Evolutionary conservation across 169 alveolate species (phyloP).

Genomic region (Eimeria sp.): DNA sequence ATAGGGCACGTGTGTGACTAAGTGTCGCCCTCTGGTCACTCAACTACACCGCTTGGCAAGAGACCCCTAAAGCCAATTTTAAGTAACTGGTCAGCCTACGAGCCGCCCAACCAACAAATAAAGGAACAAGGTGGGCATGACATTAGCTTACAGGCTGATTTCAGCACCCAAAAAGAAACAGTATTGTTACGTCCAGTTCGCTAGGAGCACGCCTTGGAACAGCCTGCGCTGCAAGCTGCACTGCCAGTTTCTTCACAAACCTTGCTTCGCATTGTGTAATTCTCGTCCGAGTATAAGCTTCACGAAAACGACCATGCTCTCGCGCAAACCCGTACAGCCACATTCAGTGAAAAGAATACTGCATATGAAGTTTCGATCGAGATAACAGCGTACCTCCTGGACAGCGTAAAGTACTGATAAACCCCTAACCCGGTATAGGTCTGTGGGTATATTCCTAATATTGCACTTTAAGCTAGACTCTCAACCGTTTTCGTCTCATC

Average conservation of each 20-base stretch:
- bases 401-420: background rate
- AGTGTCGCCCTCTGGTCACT: background rate
- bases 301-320: background rate
- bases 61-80: background rate
- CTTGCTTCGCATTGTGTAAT: background rate
- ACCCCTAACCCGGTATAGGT: too few relatives aligned
- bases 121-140: background rate
- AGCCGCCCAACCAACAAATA: background rate
- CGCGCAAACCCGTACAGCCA: background rate
- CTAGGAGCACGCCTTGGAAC: background rate
- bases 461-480: too few relatives aligned
- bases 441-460: too few relatives aligned
- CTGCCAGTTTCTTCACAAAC: background rate
- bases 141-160: background rate
- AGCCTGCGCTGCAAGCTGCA: background rate
- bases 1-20: background rate
- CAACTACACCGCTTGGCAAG: background rate
- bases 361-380: background rate
- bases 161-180: background rate
- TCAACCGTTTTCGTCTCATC: background rate
- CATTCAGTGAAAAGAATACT: background rate
- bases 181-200: background rate
- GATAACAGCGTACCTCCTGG: background rate
- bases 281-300: background rate
- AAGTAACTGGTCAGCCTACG: background rate